These are phyloP conservation scores for Zoysia matrella DNA, from an alignment of 202 grass and related monocot species.

Conservation along the genomic window DNA sequence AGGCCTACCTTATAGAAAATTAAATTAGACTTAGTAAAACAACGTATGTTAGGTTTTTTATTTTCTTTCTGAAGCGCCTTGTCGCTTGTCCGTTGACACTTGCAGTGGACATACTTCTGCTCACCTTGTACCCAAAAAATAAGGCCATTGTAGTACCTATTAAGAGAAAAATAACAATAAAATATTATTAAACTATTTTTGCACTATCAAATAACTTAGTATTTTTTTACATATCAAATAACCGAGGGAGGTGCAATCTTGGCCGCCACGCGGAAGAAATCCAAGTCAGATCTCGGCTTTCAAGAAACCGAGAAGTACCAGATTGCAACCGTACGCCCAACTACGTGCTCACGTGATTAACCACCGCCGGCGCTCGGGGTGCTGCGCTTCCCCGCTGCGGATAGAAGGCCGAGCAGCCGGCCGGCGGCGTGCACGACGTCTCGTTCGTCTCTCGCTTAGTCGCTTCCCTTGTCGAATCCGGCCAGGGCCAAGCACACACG, in stretches of 20 bases:
- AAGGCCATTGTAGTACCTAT: too few relatives aligned
- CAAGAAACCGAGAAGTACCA: neutral
- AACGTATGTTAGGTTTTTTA: too few relatives aligned
- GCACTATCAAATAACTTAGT: too few relatives aligned
- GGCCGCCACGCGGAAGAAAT: neutral
- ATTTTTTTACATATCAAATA: too few relatives aligned
- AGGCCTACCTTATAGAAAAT: too few relatives aligned
- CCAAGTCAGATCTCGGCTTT: neutral
- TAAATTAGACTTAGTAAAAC: too few relatives aligned
- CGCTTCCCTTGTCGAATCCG: conserved; percentile 27
- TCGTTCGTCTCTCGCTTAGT: conserved; percentile 15
- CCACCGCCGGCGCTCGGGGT: neutral
- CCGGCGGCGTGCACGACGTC: conserved; percentile 2
- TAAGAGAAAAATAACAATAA: too few relatives aligned
- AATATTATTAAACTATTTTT: too few relatives aligned
- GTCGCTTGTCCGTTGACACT: too few relatives aligned
- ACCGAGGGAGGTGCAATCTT: neutral
- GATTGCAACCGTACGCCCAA: conserved; percentile 3
- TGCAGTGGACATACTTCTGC: too few relatives aligned
- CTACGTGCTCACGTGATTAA: conserved; percentile 9
- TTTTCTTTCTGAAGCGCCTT: too few relatives aligned
- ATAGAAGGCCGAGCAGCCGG: neutral
- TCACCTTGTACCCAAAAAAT: too few relatives aligned
- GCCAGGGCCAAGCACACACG: conserved; percentile 35
- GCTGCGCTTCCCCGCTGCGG: neutral